Conservation (phyloP, 2,329 filamentous ascomycete species). For the Coniella lustricola region DNA sequence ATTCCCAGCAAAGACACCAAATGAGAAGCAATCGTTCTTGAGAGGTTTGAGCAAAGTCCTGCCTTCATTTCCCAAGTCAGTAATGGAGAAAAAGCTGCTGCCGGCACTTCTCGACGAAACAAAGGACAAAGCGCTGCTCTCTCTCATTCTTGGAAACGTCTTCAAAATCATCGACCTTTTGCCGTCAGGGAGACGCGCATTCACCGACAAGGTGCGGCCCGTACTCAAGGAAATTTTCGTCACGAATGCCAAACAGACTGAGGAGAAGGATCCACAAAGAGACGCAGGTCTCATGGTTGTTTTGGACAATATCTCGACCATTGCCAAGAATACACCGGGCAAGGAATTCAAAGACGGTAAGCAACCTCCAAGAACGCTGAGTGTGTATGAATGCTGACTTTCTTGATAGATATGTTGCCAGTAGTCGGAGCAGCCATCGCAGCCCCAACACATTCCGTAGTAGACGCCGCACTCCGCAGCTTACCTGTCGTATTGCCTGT, state of each 20-base stretch:
- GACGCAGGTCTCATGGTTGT: slow-evolving; percentile 90
- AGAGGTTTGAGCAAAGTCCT: slow-evolving; percentile 80
- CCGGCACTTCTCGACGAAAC: slow-evolving; percentile 85
- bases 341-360: slow-evolving; percentile 91
- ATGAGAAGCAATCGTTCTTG: slow-evolving; percentile 88
- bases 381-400: slow-evolving; percentile 5
- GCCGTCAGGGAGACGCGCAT: slow-evolving; percentile 68
- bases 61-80: slow-evolving; percentile 84
- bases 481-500: slow-evolving; percentile 76
- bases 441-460: slow-evolving; percentile 79
- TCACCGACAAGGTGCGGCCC: slow-evolving; percentile 82
- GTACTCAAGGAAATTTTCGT: slow-evolving; percentile 78
- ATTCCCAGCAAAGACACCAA: slow-evolving; percentile 83
- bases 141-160: slow-evolving; percentile 80
- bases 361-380: slow-evolving; percentile 19
- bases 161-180: slow-evolving; percentile 82
- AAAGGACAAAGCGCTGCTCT: slow-evolving; percentile 82
- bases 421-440: slow-evolving; percentile 79
- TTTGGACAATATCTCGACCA: slow-evolving; percentile 70
- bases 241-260: slow-evolving; percentile 45
- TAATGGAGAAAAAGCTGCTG: slow-evolving; percentile 90
- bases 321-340: slow-evolving; percentile 75
- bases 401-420: slow-evolving; percentile 69
- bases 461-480: slow-evolving; percentile 76
- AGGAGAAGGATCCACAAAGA: slow-evolving; percentile 73